Conservation (phyloP, 257 asterid genomes). For the Plantago elongata region DNA sequence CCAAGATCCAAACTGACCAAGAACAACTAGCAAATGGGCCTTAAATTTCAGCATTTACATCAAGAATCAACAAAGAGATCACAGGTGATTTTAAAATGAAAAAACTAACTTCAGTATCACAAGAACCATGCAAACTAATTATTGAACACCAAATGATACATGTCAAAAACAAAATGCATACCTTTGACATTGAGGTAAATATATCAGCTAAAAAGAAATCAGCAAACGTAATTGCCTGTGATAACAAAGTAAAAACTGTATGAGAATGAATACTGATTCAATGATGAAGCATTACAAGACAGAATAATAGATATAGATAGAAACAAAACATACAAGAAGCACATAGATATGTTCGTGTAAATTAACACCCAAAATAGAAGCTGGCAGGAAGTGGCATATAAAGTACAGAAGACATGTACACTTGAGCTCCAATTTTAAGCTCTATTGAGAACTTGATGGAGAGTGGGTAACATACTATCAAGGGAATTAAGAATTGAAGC, state of each 20-base stretch:
- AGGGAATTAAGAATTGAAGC: no score
- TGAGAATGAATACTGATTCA: slow-evolving; percentile 12
- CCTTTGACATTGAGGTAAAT: slow-evolving; percentile 98
- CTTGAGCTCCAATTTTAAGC: slow-evolving; percentile 5
- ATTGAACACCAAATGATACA: no score
- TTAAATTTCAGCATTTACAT: not conserved
- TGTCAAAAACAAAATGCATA: slow-evolving; percentile 27
- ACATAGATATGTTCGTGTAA: slow-evolving; percentile 10
- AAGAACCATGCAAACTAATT: slow-evolving; percentile 10
- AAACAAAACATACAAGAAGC: slow-evolving; percentile 3
- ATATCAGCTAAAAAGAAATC: slow-evolving; percentile 98
- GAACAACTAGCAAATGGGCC: not conserved
- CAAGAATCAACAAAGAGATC: not conserved
- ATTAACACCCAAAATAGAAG: slow-evolving; percentile 11
- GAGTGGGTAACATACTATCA: not conserved
- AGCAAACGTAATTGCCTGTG: slow-evolving; percentile 89
- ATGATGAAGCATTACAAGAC: not conserved
- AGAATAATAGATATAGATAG: slow-evolving; percentile 5
- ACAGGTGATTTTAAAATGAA: not conserved
- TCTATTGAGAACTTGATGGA: slow-evolving; percentile 4
- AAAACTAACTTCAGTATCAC: not conserved
- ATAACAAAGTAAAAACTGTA: slow-evolving; percentile 20
- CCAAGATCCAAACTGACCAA: slow-evolving; percentile 1
- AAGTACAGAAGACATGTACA: slow-evolving; percentile 17
- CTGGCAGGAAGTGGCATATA: slow-evolving; percentile 1